These are phyloP conservation scores for Ambrosiella xylebori DNA, from an alignment of 2,329 filamentous ascomycete species.

Conservation along the genomic window DNA sequence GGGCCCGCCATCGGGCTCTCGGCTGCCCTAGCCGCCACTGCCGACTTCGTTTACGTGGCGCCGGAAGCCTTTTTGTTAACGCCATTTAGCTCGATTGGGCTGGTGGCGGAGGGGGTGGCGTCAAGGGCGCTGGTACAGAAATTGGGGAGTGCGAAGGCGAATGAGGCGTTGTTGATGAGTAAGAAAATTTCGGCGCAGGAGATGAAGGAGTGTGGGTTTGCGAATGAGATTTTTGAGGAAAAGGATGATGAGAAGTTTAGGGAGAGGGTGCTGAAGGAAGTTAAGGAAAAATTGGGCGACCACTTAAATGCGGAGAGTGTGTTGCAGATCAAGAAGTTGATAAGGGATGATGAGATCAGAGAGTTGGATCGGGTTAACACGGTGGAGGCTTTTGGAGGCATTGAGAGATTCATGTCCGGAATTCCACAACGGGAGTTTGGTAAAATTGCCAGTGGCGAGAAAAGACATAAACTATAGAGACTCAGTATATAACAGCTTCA, in stretches of 20 bases:
- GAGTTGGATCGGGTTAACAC: conserved; percentile 61
- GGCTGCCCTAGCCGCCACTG: conserved; percentile 65
- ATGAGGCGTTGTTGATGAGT: conserved; percentile 86
- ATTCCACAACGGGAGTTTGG: conserved; percentile 78
- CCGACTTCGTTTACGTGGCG: conserved; percentile 81
- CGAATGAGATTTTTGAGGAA: conserved; percentile 61
- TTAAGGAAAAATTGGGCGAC: conserved; percentile 61
- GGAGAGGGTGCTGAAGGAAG: conserved; percentile 54
- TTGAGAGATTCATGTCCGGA: conserved; percentile 64
- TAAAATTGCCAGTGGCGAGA: conserved; percentile 71
- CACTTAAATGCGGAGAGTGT: conserved; percentile 69
- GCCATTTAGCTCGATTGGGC: conserved; percentile 75
- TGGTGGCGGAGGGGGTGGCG: conserved; percentile 78
- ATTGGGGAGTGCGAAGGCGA: conserved; percentile 65
- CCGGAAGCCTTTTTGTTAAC: conserved; percentile 75
- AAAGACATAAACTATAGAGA: conserved; percentile 74
- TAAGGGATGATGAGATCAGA: conserved; percentile 56
- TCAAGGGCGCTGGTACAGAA: conserved; percentile 62
- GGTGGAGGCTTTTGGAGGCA: conserved; percentile 67
- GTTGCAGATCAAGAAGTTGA: conserved; percentile 68
- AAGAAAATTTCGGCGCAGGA: conserved; percentile 58
- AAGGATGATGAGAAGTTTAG: conserved; percentile 53
- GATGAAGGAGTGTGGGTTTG: conserved; percentile 59
- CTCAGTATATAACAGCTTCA: background rate
- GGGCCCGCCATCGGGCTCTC: conserved; percentile 79